Base-by-base conservation (phyloP, 2,329 filamentous ascomycete genomes). In the Rutstroemia sp. region DNA sequence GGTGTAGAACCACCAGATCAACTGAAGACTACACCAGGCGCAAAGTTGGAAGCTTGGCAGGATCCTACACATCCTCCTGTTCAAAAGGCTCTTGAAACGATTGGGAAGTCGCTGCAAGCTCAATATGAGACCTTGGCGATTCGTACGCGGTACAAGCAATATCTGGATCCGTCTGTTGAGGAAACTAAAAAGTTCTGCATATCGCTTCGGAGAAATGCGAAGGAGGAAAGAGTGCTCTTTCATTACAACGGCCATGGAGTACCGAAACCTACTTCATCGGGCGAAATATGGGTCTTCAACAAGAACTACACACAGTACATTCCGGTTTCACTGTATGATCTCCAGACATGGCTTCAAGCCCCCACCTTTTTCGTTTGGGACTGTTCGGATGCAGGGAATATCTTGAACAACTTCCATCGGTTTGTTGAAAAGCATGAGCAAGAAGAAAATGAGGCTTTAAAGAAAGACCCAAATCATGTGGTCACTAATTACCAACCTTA, bases 221-320 rank as follows among this genome's bases (percentile, higher is more conserved):
- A 96, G 71, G 92, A 96, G 57, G 94, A 99, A 74, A 81, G 94
- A 50, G 90, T 99, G 1, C 76, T 99, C n/a, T 89, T 99, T 66
- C 94, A 99, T 70, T 99, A 99, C 77, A 99, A 99, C 66, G 94
- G 94, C 16, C 94, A 99, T 71, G 94, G 94, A 48, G 94, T 99
- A 10, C 94, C 94, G 1, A 90, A 96, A 67, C 94, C 94, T 3
- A 99, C 94, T 0, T 84, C 88, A 3, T 96, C 92, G 4, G 94
- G 94, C 14, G 94, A 99, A 71, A 95, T 99, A 19, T 99, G 94
- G 94, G 95, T 97, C 5, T 99, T 99, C 72, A 99, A 99, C 73
- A 92, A 94, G 65, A 97, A 90, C 64, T 99, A 96, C 70, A 99
- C 94, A 0, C 94, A 99, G 72, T 99, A 99, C 69, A 99, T 99